Percentiles rank a stretch among this genome's conserved stretches.
Conservation (phyloP, 1,139 yeast genomes). For the Lodderomyces metapsilosis region DNA sequence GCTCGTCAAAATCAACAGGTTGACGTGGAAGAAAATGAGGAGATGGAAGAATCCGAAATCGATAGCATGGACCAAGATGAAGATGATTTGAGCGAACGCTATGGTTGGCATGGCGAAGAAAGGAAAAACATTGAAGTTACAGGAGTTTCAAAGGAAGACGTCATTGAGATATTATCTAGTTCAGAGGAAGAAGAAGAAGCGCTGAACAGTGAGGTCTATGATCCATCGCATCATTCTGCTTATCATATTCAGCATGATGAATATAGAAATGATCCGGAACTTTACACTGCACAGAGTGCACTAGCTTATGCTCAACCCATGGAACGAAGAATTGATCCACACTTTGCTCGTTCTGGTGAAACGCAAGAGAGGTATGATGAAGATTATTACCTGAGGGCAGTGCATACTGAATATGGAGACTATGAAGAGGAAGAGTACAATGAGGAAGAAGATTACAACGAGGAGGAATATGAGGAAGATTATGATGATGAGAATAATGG, state of each 20-base stretch:
- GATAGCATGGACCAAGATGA: background rate
- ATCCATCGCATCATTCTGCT: background rate
- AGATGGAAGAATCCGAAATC: conserved; percentile 9
- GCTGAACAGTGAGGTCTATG: conserved; percentile 9
- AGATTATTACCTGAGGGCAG: background rate
- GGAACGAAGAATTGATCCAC: background rate
- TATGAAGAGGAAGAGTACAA: conserved; percentile 1
- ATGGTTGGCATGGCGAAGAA: no score
- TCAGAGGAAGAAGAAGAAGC: conserved; percentile 12
- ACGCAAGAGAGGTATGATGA: conserved; percentile 2
- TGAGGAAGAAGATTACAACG: background rate
- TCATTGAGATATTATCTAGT: conserved; percentile 12
- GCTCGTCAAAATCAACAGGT: conserved; percentile 9
- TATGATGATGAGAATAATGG: background rate
- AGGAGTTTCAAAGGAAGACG: background rate
- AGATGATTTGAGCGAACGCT: no score
- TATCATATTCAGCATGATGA: background rate
- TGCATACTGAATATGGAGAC: background rate
- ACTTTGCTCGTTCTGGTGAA: background rate
- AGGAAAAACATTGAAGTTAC: background rate
- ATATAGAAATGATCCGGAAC: background rate
- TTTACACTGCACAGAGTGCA: background rate
- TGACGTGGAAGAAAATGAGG: conserved; percentile 10
- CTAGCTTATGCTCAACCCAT: background rate
- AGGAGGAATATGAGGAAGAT: conserved; percentile 4